Evolutionary conservation across 2,329 filamentous ascomycete genomes (phyloP).

Genomic region (Epichloe glyceriae): DNA sequence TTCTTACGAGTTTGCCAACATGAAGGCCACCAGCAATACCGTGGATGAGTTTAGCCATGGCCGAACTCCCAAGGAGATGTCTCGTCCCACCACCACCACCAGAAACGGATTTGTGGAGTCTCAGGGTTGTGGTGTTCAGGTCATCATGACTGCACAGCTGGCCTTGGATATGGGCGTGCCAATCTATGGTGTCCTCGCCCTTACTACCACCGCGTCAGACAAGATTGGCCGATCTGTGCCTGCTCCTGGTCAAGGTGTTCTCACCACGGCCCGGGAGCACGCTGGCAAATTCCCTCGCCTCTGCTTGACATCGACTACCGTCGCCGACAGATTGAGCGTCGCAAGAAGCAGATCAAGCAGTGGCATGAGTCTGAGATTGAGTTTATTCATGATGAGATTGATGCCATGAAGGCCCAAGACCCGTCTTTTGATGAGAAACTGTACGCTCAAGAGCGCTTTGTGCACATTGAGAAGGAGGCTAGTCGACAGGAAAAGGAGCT

Average conservation of each 20-base stretch:
- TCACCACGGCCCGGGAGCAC: constrained; percentile 87
- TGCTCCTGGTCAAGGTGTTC: constrained; percentile 89
- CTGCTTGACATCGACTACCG: constrained; percentile 97
- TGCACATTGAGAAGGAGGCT: constrained; percentile 78
- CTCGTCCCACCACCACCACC: constrained; percentile 89
- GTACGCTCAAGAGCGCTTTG: constrained; percentile 72
- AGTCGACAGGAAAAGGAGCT: constrained; percentile 86
- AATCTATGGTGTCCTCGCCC: constrained; percentile 85
- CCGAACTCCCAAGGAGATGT: constrained; percentile 94
- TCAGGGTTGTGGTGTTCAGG: constrained; percentile 93
- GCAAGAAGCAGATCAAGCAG: constrained; percentile 85
- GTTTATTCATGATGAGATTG: constrained; percentile 83
- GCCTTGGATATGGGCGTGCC: constrained; percentile 97
- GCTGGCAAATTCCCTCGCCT: constrained; percentile 84
- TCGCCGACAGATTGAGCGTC: constrained; percentile 83
- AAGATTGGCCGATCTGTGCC: constrained; percentile 98
- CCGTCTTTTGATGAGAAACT: constrained; percentile 66
- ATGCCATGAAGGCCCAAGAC: constrained; percentile 75
- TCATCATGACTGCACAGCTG: constrained; percentile 95
- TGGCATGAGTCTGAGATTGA: constrained; percentile 94
- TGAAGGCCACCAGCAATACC: constrained; percentile 98
- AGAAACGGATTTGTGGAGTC: constrained; percentile 99
- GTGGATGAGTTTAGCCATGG: constrained; percentile 93
- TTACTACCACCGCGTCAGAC: constrained; percentile 93
- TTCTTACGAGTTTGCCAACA: constrained; percentile 99